Evolutionary conservation across 225 moss, liverwort and hornwort species (phyloP).

Genomic region (Pseudoscleropodium purum): DNA sequence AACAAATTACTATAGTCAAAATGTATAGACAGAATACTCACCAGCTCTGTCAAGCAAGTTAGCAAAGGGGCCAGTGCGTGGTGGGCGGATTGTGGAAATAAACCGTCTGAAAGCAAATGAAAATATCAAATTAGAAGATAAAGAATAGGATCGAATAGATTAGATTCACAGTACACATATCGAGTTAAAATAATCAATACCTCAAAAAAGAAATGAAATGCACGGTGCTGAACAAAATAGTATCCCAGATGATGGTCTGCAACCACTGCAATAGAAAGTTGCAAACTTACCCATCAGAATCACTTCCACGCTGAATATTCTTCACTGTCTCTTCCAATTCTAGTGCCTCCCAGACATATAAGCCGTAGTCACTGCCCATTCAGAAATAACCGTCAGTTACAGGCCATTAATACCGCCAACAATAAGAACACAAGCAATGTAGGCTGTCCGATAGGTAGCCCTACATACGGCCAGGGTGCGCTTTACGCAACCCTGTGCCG

Average conservation of each 20-base stretch:
- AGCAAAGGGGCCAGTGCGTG: constrained; percentile 59
- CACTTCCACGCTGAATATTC: constrained; percentile 68
- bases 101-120: constrained; percentile 49
- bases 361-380: constrained; percentile 85
- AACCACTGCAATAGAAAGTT: not conserved
- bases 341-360: constrained; percentile 95
- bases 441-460: not conserved
- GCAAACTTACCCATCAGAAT: constrained; percentile 29
- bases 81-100: constrained; percentile 68
- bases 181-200: not conserved
- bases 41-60: constrained; percentile 61
- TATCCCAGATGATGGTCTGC: not conserved
- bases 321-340: constrained; percentile 90
- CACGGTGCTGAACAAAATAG: not conserved
- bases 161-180: not conserved
- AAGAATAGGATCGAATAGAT: not conserved
- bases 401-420: not conserved
- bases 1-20: not conserved
- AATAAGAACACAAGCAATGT: not conserved
- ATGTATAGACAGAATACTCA: constrained; percentile 2
- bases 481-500: not conserved
- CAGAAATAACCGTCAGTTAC: not conserved
- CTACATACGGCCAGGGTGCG: not conserved
- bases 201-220: not conserved
- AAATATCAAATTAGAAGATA: not conserved